These are phyloP conservation scores for Botrytis porri DNA, from an alignment of 2,329 filamentous ascomycete genomes.

Conservation along the genomic window DNA sequence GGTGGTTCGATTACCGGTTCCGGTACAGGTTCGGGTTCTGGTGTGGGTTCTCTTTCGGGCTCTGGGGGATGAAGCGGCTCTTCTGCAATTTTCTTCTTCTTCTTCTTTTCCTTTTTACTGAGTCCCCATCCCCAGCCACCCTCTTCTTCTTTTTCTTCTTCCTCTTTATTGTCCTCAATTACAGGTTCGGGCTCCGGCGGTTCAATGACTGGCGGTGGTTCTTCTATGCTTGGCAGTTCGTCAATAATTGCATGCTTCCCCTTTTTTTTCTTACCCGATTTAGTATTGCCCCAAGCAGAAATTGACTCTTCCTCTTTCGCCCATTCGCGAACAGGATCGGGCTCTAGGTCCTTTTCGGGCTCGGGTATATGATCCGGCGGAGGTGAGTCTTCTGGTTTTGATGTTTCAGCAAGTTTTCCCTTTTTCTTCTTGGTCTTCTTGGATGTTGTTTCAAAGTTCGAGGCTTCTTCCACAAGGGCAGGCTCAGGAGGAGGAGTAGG, in stretches of 20 bases:
- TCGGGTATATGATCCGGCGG: constrained; percentile 13
- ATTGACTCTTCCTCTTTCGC: constrained; percentile 23
- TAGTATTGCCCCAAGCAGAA: constrained; percentile 23
- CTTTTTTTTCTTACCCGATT: constrained; percentile 44
- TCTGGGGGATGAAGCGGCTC: constrained; percentile 16
- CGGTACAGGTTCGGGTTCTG: constrained; percentile 24
- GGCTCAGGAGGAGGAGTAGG: neutral
- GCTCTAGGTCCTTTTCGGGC: constrained; percentile 41
- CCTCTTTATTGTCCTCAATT: constrained; percentile 5
- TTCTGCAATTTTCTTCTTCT: constrained; percentile 33
- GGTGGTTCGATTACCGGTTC: constrained; percentile 26
- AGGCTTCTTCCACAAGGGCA: constrained; percentile 13
- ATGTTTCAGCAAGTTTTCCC: constrained; percentile 33
- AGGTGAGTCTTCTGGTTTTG: constrained; percentile 34
- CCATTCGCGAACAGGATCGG: constrained; percentile 23
- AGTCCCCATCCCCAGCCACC: constrained; percentile 14
- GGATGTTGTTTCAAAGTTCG: constrained; percentile 48
- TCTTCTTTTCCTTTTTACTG: constrained; percentile 43
- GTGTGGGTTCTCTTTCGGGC: constrained; percentile 27
- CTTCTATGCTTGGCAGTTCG: constrained; percentile 44
- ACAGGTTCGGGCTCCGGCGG: constrained; percentile 42
- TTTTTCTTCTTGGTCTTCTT: constrained; percentile 45
- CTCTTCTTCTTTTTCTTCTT: neutral
- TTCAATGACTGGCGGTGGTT: constrained; percentile 41
- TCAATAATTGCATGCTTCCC: constrained; percentile 48